These are phyloP conservation scores for Zea luxurians DNA, from an alignment of 176 grass and related monocot species.

Conservation along the genomic window DNA sequence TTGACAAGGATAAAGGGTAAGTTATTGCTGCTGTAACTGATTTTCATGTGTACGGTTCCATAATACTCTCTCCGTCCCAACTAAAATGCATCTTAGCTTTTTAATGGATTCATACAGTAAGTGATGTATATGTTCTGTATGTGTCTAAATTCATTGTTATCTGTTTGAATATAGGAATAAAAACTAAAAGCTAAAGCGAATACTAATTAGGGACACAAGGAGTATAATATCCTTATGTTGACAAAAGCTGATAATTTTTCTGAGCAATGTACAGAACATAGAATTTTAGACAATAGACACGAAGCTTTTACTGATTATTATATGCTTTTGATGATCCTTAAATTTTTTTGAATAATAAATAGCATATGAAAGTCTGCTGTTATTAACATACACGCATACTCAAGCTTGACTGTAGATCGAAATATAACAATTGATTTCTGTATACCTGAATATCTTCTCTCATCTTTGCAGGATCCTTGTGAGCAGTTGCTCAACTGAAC, in stretches of 20 bases:
- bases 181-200: too few relatives aligned
- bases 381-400: neutral
- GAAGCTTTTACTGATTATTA: conserved; percentile 9
- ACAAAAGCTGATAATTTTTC: neutral
- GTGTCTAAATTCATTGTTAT: too few relatives aligned
- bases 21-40: conserved; percentile 19
- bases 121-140: too few relatives aligned
- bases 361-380: neutral
- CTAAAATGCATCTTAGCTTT: too few relatives aligned
- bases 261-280: neutral
- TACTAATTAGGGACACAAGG: too few relatives aligned
- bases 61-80: neutral
- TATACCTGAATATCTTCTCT: conserved; percentile 31
- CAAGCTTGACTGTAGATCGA: neutral
- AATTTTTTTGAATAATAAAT: neutral
- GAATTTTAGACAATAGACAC: neutral
- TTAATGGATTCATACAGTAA: too few relatives aligned
- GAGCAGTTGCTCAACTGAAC: neutral
- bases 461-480: conserved; percentile 48
- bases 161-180: too few relatives aligned
- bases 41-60: neutral
- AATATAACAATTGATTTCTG: conserved; percentile 20
- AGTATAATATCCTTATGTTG: neutral
- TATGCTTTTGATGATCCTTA: neutral
- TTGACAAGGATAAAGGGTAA: conserved; percentile 53